phyloP scores from a whole-genome alignment of 345 rosid species.

The Dimocarpus longan region DNA sequence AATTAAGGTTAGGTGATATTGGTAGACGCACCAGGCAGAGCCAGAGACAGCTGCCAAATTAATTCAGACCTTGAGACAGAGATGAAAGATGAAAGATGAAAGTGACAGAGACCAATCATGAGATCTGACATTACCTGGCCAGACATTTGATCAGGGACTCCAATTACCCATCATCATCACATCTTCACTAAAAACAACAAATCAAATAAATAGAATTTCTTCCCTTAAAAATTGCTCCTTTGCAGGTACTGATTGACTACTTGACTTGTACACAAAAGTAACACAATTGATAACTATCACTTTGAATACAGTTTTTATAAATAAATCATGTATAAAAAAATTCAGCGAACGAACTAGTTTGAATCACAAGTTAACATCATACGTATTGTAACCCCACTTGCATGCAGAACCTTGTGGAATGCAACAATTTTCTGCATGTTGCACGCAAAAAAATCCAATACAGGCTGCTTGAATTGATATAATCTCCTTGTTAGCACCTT shows the following conservation, averaged over 20 bases:
- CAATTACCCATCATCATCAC: not conserved
- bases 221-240: constrained; percentile 17
- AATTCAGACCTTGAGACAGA: not conserved
- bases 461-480: not conserved
- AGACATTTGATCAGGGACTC: not conserved
- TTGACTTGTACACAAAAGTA: not conserved
- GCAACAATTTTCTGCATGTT: not conserved
- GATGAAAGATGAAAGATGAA: not conserved
- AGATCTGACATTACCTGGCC: constrained; percentile 23
- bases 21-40: constrained; percentile 14
- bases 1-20: not conserved
- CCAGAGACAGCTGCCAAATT: constrained; percentile 18
- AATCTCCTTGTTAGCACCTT: no score
- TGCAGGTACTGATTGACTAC: not conserved
- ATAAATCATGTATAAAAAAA: no score
- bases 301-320: no score
- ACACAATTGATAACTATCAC: no score
- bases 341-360: not conserved
- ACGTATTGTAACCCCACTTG: not conserved
- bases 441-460: not conserved
- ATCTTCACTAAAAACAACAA: not conserved
- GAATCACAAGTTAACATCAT: not conserved
- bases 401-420: not conserved
- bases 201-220: not conserved
- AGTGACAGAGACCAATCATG: constrained; percentile 27